Percentiles rank a stretch among this genome's conserved stretches.
phyloP scores from a whole-genome alignment of 2,329 filamentous ascomycete genomes.

The Aspergillus sp. region DNA sequence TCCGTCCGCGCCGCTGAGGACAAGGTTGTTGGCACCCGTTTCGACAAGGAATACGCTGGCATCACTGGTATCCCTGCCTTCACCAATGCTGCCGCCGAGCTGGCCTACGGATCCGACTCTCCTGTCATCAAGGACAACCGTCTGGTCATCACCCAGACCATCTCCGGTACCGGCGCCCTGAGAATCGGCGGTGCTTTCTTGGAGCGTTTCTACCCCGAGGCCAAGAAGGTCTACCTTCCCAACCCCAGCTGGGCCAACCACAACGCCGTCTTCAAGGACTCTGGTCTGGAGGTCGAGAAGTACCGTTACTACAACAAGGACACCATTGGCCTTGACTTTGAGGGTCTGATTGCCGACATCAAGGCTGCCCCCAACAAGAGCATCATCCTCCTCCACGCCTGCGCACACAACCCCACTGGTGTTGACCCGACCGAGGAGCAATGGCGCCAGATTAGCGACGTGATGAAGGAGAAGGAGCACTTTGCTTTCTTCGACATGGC shows the following conservation, averaged over 20 bases:
- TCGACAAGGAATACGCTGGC: constrained; percentile 97
- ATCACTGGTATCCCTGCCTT: constrained; percentile 95
- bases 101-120: constrained; percentile 84
- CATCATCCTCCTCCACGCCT: constrained; percentile 91
- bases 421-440: constrained; percentile 89
- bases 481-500: constrained; percentile 99
- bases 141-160: constrained; percentile 91
- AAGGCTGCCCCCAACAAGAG: constrained; percentile 81
- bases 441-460: constrained; percentile 85
- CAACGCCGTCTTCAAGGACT: constrained; percentile 91
- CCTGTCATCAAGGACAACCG: constrained; percentile 68
- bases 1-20: constrained; percentile 87
- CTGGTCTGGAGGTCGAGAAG: constrained; percentile 83
- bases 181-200: constrained; percentile 94
- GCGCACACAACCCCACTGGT: constrained; percentile 96
- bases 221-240: constrained; percentile 95
- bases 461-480: constrained; percentile 80
- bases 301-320: constrained; percentile 99
- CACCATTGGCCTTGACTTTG: constrained; percentile 96
- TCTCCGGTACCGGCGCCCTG: constrained; percentile 94
- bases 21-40: constrained; percentile 68
- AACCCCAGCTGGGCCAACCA: constrained; percentile 98
- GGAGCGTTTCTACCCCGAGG: constrained; percentile 80
- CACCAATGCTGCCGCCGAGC: constrained; percentile 82
- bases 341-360: constrained; percentile 86